These are phyloP conservation scores for Macrolepiota dolichaula DNA, from an alignment of 768 basidiomycete species.

Conservation along the genomic window DNA sequence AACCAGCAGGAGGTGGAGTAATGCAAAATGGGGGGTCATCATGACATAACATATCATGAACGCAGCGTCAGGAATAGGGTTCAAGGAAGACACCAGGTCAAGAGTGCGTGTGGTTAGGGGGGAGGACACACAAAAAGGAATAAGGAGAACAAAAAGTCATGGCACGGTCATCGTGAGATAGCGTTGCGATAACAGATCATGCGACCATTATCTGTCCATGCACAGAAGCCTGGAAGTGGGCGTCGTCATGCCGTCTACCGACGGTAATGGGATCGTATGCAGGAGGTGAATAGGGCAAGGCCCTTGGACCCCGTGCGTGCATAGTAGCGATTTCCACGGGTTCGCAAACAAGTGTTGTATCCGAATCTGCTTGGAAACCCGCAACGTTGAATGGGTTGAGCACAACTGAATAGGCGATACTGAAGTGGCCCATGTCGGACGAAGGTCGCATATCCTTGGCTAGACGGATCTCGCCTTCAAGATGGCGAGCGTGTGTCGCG, in stretches of 20 bases:
- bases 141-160: background rate
- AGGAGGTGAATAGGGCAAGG: conserved; percentile 48
- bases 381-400: conserved; percentile 41
- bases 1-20: background rate
- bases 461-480: conserved; percentile 52
- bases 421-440: conserved; percentile 48
- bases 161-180: background rate
- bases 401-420: conserved; percentile 46
- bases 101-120: no score
- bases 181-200: conserved; percentile 8
- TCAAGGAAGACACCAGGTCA: background rate
- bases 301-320: conserved; percentile 47
- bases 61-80: background rate
- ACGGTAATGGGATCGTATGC: conserved; percentile 34
- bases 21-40: background rate
- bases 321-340: conserved; percentile 52
- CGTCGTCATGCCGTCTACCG: conserved; percentile 23
- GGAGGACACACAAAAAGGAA: background rate
- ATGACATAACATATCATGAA: background rate
- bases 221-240: conserved; percentile 21
- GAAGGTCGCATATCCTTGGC: conserved; percentile 50
- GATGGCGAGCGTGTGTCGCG: conserved; percentile 31
- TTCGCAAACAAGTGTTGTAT: conserved; percentile 37
- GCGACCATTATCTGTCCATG: conserved; percentile 14
- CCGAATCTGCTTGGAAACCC: conserved; percentile 33